Base-by-base conservation (phyloP, 2,329 filamentous ascomycete species). In the Dactylonectria macrodidyma region DNA sequence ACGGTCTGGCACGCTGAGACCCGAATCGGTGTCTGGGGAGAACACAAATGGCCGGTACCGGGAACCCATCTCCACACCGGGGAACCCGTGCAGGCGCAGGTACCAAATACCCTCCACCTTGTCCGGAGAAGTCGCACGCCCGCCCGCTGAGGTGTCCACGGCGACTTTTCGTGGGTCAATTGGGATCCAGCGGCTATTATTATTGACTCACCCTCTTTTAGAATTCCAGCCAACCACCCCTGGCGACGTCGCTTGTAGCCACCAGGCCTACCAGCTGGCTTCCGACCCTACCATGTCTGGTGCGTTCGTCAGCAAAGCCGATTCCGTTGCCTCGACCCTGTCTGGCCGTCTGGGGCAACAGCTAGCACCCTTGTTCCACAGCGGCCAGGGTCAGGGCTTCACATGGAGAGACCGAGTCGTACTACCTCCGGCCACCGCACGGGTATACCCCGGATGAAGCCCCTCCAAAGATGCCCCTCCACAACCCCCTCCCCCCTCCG, bases 31-130 rank as follows among this genome's bases (percentile, higher is more conserved):
- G 26, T 41, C 38, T 41, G 38, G 38, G 16, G 38, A 16, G 12
- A 12, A 41, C 54, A 59, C 6, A 19, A 33, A 33, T 34, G 50
- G 38, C 59, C 48, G 59, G 59, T 61, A 61, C 59, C 59, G 48
- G 59, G 36, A 61, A 61, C 59, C 59, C 59, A 48, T 48, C 59
- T 61, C 59, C 59, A 41, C 59, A 46, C 36, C 34, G 59, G 22
- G 46, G 8, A 7, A 14, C 38, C 19, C 10, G 47, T 34, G 34
- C 59, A 54, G 14, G 34, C 14, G 34, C 48, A 54, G 22, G 59
- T 61, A 62, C 19, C 51, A 12, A 16, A 41, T 55, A 62, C 59
- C 38, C 51, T 33, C 50, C 19, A 19, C 19, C 19, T 19, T 19
- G 24, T 48, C 51, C 46, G 59, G 59, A 56, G 51, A 50, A 50